These are phyloP conservation scores for Salvia miltiorrhiza DNA, from an alignment of 257 asterid genomes.

Conservation along the genomic window DNA sequence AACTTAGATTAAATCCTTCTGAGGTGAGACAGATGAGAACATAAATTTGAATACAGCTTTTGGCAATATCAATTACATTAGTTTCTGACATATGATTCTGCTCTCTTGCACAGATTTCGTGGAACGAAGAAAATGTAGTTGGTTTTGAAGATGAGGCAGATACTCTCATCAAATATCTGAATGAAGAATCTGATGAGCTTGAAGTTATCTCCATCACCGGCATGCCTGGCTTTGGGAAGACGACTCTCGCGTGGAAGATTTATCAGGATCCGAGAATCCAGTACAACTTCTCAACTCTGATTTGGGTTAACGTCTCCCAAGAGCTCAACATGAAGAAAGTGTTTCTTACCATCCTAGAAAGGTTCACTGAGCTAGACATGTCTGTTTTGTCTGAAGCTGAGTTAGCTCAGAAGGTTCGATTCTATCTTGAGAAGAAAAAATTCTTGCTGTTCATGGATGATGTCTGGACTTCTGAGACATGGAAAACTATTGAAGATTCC, in stretches of 20 bases:
- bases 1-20: neutral
- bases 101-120: neutral
- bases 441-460: slow-evolving; percentile 41
- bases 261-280: neutral
- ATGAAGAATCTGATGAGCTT: slow-evolving; percentile 8
- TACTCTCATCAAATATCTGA: slow-evolving; percentile 4
- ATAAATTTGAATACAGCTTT: neutral
- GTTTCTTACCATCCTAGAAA: neutral
- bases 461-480: slow-evolving; percentile 32
- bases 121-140: slow-evolving; percentile 20
- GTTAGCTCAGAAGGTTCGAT: neutral
- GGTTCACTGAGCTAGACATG: neutral
- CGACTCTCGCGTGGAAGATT: slow-evolving; percentile 22
- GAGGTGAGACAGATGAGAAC: neutral
- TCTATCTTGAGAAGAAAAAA: slow-evolving; percentile 4
- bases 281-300: neutral
- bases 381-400: neutral
- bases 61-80: neutral
- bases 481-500: slow-evolving; percentile 23
- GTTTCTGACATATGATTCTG: slow-evolving; percentile 5
- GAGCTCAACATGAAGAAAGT: neutral
- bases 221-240: slow-evolving; percentile 33
- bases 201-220: slow-evolving; percentile 25
- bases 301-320: neutral
- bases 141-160: slow-evolving; percentile 16